Evolutionary conservation across 306 rosid genomes (phyloP), one percentile per base, ranked within the genome.

Genomic region (Hippophae gyantsensis): DNA sequence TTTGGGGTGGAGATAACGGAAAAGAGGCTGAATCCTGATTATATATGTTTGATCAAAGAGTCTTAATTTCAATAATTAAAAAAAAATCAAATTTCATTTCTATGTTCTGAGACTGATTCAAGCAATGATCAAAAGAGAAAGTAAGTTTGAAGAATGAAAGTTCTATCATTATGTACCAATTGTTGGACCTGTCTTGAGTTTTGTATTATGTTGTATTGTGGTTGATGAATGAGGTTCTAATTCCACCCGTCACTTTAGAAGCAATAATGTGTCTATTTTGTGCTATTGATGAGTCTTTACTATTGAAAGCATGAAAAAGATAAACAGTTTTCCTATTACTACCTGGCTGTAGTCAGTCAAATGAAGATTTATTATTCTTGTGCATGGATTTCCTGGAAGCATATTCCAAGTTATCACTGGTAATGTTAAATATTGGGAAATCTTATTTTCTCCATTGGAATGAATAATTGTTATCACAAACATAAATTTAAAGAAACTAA

Each of bases 101-200:
- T 65, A 73, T 77, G 78, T 49, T 68, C 62, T 38, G 69, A 32
- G 5, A 2, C 38, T 63, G 27, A 50, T 62, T 61, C 70, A 68
- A 77, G 75, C 74, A 59, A 77, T 51, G 76, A 64, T 65, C 58
- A 74, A 73, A 71, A 75, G 75, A 78, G 70, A 32, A 82, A 68
- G 71, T 73, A 64, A 70, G 58, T 65, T 59, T 61, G 58, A 76
- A 54, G 66, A 75, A 71, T 62, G 52, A 66, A 60, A 41, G 42
- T 74, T 69, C 23, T 18, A 18, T 18, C 13, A 79, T 77, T 79
- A 62, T 74, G 86, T 71, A 74, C 69, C 74, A 58, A 73, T 79
- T 66, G 66, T 69, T 74, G 54, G 68, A 77, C 63, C 42, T 38
- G 42, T 61, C 62, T 85, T 66, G 81, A 79, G 72, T 68, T 79